Base-by-base conservation (phyloP, 192 early-diverging fungal genomes). In the Linnemannia zychae region DNA sequence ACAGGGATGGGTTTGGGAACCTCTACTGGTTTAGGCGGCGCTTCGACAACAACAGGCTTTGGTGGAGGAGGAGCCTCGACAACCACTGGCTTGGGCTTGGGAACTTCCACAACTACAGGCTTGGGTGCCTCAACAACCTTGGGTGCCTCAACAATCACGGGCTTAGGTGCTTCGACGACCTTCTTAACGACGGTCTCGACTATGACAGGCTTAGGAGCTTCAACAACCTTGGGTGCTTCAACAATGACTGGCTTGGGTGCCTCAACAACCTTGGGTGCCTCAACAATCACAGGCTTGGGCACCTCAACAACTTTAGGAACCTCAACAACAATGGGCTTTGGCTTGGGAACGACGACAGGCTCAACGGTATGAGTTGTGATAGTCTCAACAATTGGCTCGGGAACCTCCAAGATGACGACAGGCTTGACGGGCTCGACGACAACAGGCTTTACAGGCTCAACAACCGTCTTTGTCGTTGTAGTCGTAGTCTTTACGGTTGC, bases 251-350 rank as follows among this genome's bases (percentile, higher is more conserved):
- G 28, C 66, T 34, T 49, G 33, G 18, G 28, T 1, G 47, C 22
- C 17, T 50, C 36, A 11, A 38, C 47, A 24, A 68, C 48, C 18
- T 36, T 38, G n/a, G 24, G 66, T 7, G 74, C 17, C 40, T 65
- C 74, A 66, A 49, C 60, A 44, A 34, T 57, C 18, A 36, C 68
- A 38, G 69, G 40, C 69, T 71, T 31, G 12, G 40, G 40, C 4
- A 44, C 40, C 40, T 44, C 40, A 44, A 44, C 40, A 9, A 44
- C 40, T 7, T 53, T 49, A 16, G 5, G 15, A 47, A 18, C 3
- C 66, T 76, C 75, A 40, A 71, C 76, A 28, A 71, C 69, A 53
- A 71, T 28, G 7, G 75, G 49, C 67, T 48, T 68, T 7, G 40
- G 28, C 15, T 24, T 33, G 18, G 47, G 47, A 11, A 20, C 52